Percentiles rank a stretch among this genome's conserved stretches.
phyloP scores from a whole-genome alignment of 1,284 basidiomycete species.

The Rhodotorula sp. region DNA sequence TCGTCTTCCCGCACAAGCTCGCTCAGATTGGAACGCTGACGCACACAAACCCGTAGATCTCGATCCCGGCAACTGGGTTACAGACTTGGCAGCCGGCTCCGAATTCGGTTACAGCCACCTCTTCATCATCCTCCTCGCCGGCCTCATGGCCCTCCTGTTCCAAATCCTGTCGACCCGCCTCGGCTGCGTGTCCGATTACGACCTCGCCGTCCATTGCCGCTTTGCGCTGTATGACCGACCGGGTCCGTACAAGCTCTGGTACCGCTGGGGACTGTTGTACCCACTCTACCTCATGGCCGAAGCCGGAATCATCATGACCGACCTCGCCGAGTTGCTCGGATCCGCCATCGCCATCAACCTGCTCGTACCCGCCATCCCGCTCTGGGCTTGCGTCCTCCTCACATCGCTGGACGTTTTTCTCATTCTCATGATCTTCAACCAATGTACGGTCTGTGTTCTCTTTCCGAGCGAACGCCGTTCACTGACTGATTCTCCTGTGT shows the following conservation, averaged over 20 bases:
- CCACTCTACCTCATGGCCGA: slow-evolving; percentile 62
- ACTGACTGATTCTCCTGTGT: background rate
- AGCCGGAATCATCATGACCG: slow-evolving; percentile 77
- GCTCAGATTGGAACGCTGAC: background rate
- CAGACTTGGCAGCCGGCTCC: slow-evolving; percentile 38
- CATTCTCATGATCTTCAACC: slow-evolving; percentile 55
- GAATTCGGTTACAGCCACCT: slow-evolving; percentile 72
- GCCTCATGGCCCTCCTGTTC: slow-evolving; percentile 75
- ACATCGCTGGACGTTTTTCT: slow-evolving; percentile 82
- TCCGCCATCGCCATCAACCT: slow-evolving; percentile 75
- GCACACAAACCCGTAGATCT: slow-evolving; percentile 11
- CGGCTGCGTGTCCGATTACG: slow-evolving; percentile 54
- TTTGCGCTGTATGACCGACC: slow-evolving; percentile 67
- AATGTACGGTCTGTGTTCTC: slow-evolving; percentile 35
- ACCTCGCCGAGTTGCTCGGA: slow-evolving; percentile 67
- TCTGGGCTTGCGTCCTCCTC: slow-evolving; percentile 77
- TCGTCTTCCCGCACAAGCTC: too few species aligned
- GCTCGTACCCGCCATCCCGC: slow-evolving; percentile 73
- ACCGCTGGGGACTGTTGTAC: slow-evolving; percentile 62
- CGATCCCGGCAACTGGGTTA: slow-evolving; percentile 39
- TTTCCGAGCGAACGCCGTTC: background rate
- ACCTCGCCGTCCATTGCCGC: slow-evolving; percentile 59
- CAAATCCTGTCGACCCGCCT: slow-evolving; percentile 55
- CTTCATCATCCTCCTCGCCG: slow-evolving; percentile 79
- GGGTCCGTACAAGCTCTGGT: slow-evolving; percentile 56